Conservation (phyloP, 2,329 filamentous ascomycete species). For the Clarireedia sp. region DNA sequence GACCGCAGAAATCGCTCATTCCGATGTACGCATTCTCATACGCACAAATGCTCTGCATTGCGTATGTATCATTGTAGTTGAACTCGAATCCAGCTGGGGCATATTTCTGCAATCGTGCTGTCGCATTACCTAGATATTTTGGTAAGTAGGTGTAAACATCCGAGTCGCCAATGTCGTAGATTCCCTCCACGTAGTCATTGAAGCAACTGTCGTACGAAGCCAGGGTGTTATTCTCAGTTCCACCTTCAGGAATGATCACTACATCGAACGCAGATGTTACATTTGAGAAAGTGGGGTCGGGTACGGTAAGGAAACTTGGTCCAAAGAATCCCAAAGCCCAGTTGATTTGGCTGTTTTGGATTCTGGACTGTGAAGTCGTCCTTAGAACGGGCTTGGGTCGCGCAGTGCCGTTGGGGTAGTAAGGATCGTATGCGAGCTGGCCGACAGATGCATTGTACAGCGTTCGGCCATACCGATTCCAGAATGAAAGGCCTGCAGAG, state of each 20-base stretch:
- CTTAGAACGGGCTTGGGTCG: slow-evolving; percentile 43
- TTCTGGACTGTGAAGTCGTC: slow-evolving; percentile 46
- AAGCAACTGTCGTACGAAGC: slow-evolving; percentile 44
- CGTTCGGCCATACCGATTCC: slow-evolving; percentile 45
- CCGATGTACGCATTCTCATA: slow-evolving; percentile 46
- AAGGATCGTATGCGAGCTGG: slow-evolving; percentile 41
- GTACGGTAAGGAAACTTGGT: slow-evolving; percentile 34
- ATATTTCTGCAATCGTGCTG: slow-evolving; percentile 38
- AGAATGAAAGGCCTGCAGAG: slow-evolving; percentile 41
- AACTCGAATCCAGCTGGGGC: slow-evolving; percentile 41
- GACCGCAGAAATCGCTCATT: slow-evolving; percentile 41
- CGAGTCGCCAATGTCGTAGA: slow-evolving; percentile 32
- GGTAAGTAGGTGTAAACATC: slow-evolving; percentile 38
- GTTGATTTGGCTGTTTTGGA: slow-evolving; percentile 45
- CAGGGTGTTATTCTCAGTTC: slow-evolving; percentile 44
- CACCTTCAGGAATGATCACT: slow-evolving; percentile 43
- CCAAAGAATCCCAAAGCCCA: slow-evolving; percentile 47
- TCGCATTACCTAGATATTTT: slow-evolving; percentile 38
- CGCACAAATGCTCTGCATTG: slow-evolving; percentile 44
- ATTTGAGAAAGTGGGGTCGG: slow-evolving; percentile 33
- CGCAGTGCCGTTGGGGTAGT: slow-evolving; percentile 38
- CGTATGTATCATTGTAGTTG: slow-evolving; percentile 42
- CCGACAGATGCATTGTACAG: slow-evolving; percentile 42
- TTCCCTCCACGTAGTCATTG: slow-evolving; percentile 28
- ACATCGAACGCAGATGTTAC: slow-evolving; percentile 38